phyloP scores from a whole-genome alignment of 164 flowering plant genomes.

The Umbellularia californica region DNA sequence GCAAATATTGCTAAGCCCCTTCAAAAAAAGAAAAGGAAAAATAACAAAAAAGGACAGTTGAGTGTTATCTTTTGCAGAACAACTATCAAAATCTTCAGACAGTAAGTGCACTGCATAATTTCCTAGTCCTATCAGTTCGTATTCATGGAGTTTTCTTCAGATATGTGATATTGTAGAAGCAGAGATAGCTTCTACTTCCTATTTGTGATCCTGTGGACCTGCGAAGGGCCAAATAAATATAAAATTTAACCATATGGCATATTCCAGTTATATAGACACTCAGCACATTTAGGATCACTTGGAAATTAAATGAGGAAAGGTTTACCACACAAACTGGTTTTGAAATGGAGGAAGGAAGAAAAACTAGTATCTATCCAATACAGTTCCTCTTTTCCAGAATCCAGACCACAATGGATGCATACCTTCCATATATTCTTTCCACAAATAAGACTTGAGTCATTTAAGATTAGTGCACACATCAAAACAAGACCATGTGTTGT shows the following conservation, averaged over 20 bases:
- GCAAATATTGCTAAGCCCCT: constrained; percentile 84
- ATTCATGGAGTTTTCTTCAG: background rate
- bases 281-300: background rate
- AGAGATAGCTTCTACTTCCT: background rate
- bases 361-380: background rate
- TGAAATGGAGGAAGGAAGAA: background rate
- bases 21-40: constrained; percentile 1
- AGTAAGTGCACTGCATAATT: background rate
- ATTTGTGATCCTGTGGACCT: background rate
- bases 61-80: background rate
- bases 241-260: too few species aligned
- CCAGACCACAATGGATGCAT: background rate
- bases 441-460: too few species aligned
- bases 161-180: background rate
- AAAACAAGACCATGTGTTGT: too few species aligned
- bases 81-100: background rate
- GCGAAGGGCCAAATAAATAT: background rate
- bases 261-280: background rate
- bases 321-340: background rate
- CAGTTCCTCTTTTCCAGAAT: background rate
- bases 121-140: background rate
- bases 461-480: too few species aligned
- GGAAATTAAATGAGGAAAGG: background rate
- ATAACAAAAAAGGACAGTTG: background rate
- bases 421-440: too few species aligned